These are phyloP conservation scores for Yamadazyma tumulicola DNA, from an alignment of 805 yeast species.

Conservation along the genomic window DNA sequence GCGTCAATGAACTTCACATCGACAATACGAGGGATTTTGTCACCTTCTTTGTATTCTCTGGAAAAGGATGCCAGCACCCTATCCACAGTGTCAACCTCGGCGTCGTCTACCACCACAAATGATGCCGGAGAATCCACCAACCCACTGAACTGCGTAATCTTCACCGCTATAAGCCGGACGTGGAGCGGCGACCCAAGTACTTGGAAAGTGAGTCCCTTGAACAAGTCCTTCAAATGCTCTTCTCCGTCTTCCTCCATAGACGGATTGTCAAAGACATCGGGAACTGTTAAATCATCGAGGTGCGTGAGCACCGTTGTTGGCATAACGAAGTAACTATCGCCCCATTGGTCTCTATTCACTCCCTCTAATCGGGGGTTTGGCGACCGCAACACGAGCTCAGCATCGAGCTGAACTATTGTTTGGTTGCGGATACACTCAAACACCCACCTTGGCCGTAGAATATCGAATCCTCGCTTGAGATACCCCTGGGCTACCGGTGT, in stretches of 20 bases:
- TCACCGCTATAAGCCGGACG: background rate
- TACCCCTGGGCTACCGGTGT: slow-evolving; percentile 26
- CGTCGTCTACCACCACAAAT: background rate
- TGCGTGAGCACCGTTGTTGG: background rate
- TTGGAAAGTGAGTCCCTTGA: slow-evolving; percentile 3
- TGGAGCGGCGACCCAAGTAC: slow-evolving; percentile 3
- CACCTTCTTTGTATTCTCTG: slow-evolving; percentile 7
- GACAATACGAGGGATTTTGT: slow-evolving; percentile 33
- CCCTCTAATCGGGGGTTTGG: slow-evolving; percentile 18
- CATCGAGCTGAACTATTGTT: slow-evolving; percentile 53
- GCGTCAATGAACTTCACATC: slow-evolving; percentile 28
- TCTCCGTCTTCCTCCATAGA: background rate
- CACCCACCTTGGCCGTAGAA: slow-evolving; percentile 70
- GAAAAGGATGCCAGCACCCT: slow-evolving; percentile 15
- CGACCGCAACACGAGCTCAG: slow-evolving; percentile 50
- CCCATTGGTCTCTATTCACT: slow-evolving; percentile 52
- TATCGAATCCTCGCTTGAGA: slow-evolving; percentile 46
- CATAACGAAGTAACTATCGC: slow-evolving; percentile 53
- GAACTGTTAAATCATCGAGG: too few relatives aligned
- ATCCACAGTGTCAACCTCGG: slow-evolving; percentile 12
- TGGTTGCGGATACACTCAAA: slow-evolving; percentile 54
- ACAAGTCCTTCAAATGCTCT: background rate
- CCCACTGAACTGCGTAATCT: slow-evolving; percentile 5
- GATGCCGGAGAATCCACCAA: background rate
- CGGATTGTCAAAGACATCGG: too few relatives aligned